Percentiles rank a stretch among this genome's conserved stretches.
Conservation (phyloP, 768 basidiomycete species). For the Sistotremastrum suecicum region DNA sequence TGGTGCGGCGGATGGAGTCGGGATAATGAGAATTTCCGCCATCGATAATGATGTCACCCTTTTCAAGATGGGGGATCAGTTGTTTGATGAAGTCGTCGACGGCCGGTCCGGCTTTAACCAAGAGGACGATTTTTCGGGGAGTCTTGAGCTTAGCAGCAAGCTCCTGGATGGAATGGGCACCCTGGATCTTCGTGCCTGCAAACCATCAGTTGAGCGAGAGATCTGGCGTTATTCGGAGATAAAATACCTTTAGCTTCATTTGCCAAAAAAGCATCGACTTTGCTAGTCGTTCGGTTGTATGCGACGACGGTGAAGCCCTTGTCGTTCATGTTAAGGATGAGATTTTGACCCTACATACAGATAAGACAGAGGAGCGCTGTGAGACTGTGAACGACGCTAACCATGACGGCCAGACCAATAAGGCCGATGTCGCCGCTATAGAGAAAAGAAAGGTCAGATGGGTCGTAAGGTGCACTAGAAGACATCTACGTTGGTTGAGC, state of each 20-base stretch:
- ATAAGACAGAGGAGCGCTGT: constrained; percentile 7
- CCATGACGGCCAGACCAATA: constrained; percentile 98
- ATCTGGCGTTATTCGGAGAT: constrained; percentile 15
- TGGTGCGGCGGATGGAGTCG: constrained; percentile 87
- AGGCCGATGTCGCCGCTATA: constrained; percentile 91
- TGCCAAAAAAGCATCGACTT: constrained; percentile 89
- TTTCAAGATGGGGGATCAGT: constrained; percentile 78
- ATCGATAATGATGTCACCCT: constrained; percentile 98
- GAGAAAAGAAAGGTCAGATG: constrained; percentile 8
- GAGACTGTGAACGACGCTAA: constrained; percentile 22
- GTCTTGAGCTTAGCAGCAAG: constrained; percentile 83
- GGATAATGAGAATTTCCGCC: constrained; percentile 99
- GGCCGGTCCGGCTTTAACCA: constrained; percentile 94
- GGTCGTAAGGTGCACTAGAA: constrained; percentile 4
- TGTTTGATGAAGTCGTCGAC: constrained; percentile 92
- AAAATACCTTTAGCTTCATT: constrained; percentile 92
- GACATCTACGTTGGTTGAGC: constrained; percentile 35
- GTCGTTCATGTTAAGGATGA: constrained; percentile 99
- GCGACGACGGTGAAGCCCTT: constrained; percentile 97
- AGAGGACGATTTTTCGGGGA: constrained; percentile 94
- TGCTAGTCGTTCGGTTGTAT: constrained; percentile 93
- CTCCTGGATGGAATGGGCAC: constrained; percentile 89
- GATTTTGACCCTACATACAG: constrained; percentile 68
- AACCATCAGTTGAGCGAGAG: constrained; percentile 10
- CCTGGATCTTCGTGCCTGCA: constrained; percentile 86